Base-by-base conservation (phyloP, 495 filamentous ascomycete genomes). In the Xylaria nigripes region DNA sequence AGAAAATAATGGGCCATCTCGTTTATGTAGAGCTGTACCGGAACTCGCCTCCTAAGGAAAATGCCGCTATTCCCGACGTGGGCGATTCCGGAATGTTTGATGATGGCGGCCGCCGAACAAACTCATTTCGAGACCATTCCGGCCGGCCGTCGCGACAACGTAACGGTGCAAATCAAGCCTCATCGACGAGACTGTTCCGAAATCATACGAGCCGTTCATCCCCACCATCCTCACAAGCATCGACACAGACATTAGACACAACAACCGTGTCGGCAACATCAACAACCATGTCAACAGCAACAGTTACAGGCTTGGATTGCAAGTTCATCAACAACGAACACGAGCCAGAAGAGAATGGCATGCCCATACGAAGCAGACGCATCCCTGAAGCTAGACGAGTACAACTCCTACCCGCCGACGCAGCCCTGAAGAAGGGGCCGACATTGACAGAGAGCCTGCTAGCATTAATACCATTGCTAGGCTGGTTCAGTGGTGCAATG, bases 1-100 rank as follows among this genome's bases (percentile, higher is more conserved):
- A 90, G 66, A 77, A 76, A 50, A 82, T 95, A 34, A 76, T 87
- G 45, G 89, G 88, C 2, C 79, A 89, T 62, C 68, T 84, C 34
- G 84, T 95, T 25, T 86, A 81, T 63, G 90, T 86, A 45, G 88
- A 95, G 70, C 74, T 76, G 12, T 95, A 89, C 57, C 73, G 80
- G 55, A 86, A 85, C 49, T 74, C 81, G 15, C 84, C 86, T 2
- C 89, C 89, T 1, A 70, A 75, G 13, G 76, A 76, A 47, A 86
- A 94, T 65, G 73, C 76, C 27, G 72, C 82, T 1, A 76, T 90
- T 34, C 75, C 74, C 5, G 52, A 72, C 58, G 43, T 71, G 12
- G 60, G 67, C 15, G 67, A 68, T 24, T 66, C 60, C 9, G 63
- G 62, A 13, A 61, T 63, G 56, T 41, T 57, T 30, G 56, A 57